phyloP scores from a whole-genome alignment of 1,284 basidiomycete species.

The Fomitopsis pinicola region DNA sequence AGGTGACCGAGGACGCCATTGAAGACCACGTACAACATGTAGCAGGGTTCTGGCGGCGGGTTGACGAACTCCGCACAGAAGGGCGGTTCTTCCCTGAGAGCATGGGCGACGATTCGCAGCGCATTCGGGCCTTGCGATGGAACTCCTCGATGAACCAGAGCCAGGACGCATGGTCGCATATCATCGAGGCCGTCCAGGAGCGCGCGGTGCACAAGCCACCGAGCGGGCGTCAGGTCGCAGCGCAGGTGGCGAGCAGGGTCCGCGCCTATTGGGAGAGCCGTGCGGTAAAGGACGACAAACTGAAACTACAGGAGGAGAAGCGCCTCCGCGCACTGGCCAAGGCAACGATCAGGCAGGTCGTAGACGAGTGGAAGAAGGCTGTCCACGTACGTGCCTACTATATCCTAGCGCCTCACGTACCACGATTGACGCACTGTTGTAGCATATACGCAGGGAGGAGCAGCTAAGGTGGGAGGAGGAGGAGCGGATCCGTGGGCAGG shows the following conservation, averaged over 20 bases:
- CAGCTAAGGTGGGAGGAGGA: slow-evolving; percentile 56
- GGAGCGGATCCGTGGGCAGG: slow-evolving; percentile 66
- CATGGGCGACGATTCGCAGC: slow-evolving; percentile 10
- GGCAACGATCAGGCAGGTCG: slow-evolving; percentile 65
- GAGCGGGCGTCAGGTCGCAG: slow-evolving; percentile 44
- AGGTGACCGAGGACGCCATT: slow-evolving; percentile 40
- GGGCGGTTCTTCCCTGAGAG: slow-evolving; percentile 28
- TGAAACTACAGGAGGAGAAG: slow-evolving; percentile 63
- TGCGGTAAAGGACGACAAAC: slow-evolving; percentile 61
- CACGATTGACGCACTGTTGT: slow-evolving; percentile 3
- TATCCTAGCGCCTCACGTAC: not conserved
- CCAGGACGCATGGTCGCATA: slow-evolving; percentile 45
- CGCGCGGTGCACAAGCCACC: slow-evolving; percentile 37
- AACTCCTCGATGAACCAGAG: slow-evolving; percentile 7
- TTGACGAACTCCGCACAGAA: slow-evolving; percentile 41
- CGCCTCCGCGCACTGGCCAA: slow-evolving; percentile 68
- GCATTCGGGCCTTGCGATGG: not conserved
- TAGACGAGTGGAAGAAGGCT: slow-evolving; percentile 86
- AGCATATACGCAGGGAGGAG: slow-evolving; percentile 74
- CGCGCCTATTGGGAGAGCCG: slow-evolving; percentile 77
- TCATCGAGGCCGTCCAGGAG: slow-evolving; percentile 43
- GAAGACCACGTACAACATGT: slow-evolving; percentile 44
- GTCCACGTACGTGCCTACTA: slow-evolving; percentile 61
- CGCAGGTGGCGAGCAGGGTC: slow-evolving; percentile 66
- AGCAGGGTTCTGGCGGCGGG: slow-evolving; percentile 48